These are phyloP conservation scores for Dothideomycetes sp. DNA, from an alignment of 2,329 filamentous ascomycete species.

Conservation along the genomic window DNA sequence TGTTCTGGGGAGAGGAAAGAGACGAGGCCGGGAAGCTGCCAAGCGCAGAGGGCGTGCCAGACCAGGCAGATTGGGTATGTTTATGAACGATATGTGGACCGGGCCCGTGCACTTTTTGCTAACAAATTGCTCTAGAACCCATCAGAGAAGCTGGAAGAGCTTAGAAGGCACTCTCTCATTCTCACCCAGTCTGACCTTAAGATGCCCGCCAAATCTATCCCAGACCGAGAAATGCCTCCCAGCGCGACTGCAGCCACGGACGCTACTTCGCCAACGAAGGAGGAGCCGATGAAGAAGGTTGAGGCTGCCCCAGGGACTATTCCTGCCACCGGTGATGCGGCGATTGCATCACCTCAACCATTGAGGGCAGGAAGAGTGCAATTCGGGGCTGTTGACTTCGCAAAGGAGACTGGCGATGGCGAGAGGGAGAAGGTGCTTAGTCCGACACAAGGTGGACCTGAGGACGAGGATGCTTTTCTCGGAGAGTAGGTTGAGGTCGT, in stretches of 20 bases:
- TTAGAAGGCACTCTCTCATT: slow-evolving; percentile 33
- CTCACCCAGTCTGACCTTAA: slow-evolving; percentile 19
- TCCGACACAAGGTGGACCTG: slow-evolving; percentile 4
- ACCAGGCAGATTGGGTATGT: slow-evolving; percentile 93
- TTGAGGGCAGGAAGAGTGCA: slow-evolving; percentile 1
- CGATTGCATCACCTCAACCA: neutral
- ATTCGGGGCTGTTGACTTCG: slow-evolving; percentile 1
- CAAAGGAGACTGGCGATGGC: neutral
- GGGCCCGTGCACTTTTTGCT: neutral
- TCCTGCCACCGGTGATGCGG: neutral
- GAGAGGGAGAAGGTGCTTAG: slow-evolving; percentile 3
- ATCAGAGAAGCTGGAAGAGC: slow-evolving; percentile 32
- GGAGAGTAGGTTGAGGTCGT: neutral
- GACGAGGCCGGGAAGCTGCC: slow-evolving; percentile 52
- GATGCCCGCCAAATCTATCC: slow-evolving; percentile 16
- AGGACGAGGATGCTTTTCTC: neutral
- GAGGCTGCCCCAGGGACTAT: neutral
- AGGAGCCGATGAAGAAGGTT: neutral
- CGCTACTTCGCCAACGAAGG: slow-evolving; percentile 1
- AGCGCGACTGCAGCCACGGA: neutral
- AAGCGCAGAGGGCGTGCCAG: slow-evolving; percentile 69
- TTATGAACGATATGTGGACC: neutral
- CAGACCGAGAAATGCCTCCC: slow-evolving; percentile 20
- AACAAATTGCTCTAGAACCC: slow-evolving; percentile 29
- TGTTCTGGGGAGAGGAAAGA: slow-evolving; percentile 54